Conservation (phyloP, 352 stramenopile species). For the Pythium folliculosum region DNA sequence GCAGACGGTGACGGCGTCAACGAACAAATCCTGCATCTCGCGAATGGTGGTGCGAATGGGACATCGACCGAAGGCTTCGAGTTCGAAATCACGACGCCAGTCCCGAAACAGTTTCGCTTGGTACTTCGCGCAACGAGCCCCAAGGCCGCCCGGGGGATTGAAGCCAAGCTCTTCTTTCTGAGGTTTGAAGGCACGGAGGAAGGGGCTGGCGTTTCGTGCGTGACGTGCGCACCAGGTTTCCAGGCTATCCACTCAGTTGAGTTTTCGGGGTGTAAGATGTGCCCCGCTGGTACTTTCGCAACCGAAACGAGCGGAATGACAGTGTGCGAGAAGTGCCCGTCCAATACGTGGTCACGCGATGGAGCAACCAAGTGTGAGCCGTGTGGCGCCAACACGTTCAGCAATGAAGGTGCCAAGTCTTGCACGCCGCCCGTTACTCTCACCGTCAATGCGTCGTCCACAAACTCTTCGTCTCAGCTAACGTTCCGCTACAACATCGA, state of each 20-base stretch:
- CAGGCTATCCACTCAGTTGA: constrained; percentile 40
- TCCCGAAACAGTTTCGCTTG: constrained; percentile 55
- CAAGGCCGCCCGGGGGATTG: constrained; percentile 44
- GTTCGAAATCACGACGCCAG: constrained; percentile 48
- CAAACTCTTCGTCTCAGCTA: constrained; percentile 20
- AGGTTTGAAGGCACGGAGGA: constrained; percentile 54
- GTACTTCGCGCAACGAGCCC: constrained; percentile 57
- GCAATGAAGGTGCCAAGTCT: constrained; percentile 34
- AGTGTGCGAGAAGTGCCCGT: constrained; percentile 52
- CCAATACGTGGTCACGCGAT: constrained; percentile 59
- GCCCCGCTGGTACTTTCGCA: constrained; percentile 55
- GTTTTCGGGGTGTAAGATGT: constrained; percentile 53
- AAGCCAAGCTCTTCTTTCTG: constrained; percentile 53
- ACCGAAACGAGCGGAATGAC: constrained; percentile 37
- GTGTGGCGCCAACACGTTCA: constrained; percentile 73
- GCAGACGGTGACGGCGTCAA: constrained; percentile 33
- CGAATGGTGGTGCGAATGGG: constrained; percentile 68
- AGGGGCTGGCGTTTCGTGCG: constrained; percentile 56
- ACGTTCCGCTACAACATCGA: constrained; percentile 67
- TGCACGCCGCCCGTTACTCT: constrained; percentile 55
- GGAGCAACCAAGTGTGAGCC: constrained; percentile 50
- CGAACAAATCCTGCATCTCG: constrained; percentile 47
- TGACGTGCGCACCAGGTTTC: constrained; percentile 52
- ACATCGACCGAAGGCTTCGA: constrained; percentile 58
- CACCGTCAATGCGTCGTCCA: constrained; percentile 34